phyloP scores from a whole-genome alignment of 495 filamentous ascomycete species.

The Penicillium canariense region DNA sequence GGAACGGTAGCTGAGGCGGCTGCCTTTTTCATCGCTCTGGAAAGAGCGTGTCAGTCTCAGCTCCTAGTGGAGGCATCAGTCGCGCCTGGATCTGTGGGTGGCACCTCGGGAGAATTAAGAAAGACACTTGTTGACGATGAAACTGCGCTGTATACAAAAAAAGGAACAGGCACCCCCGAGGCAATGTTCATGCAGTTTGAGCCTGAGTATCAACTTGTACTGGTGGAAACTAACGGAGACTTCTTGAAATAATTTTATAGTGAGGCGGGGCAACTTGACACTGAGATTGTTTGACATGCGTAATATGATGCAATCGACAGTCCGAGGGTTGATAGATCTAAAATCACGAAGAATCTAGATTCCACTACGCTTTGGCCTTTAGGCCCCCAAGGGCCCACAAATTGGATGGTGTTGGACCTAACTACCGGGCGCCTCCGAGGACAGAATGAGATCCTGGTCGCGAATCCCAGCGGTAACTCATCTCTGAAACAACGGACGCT shows the following conservation, averaged over 20 bases:
- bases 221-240: conserved; percentile 15
- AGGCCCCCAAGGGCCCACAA: not conserved
- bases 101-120: not conserved
- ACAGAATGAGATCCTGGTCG: not conserved
- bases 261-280: not conserved
- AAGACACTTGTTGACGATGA: not conserved
- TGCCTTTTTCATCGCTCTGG: conserved; percentile 59
- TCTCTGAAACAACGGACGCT: not conserved
- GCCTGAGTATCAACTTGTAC: conserved; percentile 8
- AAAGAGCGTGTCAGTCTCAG: conserved; percentile 59
- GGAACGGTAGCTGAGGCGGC: conserved; percentile 56
- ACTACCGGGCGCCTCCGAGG: not conserved
- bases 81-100: conserved; percentile 26
- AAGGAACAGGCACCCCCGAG: conserved; percentile 14
- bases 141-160: not conserved
- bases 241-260: conserved; percentile 10
- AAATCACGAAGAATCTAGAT: not conserved
- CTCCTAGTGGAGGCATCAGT: conserved; percentile 54
- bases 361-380: not conserved
- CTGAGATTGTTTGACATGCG: not conserved
- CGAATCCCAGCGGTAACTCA: not conserved
- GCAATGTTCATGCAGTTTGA: conserved; percentile 23
- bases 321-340: not conserved
- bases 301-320: not conserved
- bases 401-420: not conserved